Evolutionary conservation across 1,284 basidiomycete genomes (phyloP).

Genomic region (Lignosus rhinocerotis): DNA sequence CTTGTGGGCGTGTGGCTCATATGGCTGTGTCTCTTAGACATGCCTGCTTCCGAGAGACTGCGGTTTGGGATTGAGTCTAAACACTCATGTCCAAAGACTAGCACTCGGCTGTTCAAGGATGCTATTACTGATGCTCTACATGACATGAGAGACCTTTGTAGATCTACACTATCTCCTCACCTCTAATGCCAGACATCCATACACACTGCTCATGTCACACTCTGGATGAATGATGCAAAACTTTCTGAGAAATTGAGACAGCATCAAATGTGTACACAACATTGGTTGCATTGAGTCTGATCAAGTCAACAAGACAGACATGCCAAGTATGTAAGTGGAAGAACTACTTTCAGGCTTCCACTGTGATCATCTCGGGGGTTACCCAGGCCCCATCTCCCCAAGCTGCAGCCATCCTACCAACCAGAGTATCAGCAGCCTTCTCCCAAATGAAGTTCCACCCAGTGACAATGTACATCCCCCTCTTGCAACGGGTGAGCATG

Average conservation of each 20-base stretch:
- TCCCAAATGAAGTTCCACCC: slow-evolving; percentile 55
- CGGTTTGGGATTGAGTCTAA: slow-evolving; percentile 98
- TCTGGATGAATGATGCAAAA: background rate
- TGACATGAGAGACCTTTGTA: slow-evolving; percentile 68
- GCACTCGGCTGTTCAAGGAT: slow-evolving; percentile 71
- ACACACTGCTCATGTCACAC: slow-evolving; percentile 2
- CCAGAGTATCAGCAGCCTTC: slow-evolving; percentile 44
- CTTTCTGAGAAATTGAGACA: background rate
- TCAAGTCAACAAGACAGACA: background rate
- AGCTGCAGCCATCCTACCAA: slow-evolving; percentile 46
- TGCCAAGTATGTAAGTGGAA: background rate
- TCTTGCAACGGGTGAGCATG: slow-evolving; percentile 68
- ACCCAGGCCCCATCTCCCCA: slow-evolving; percentile 45
- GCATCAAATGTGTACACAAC: background rate
- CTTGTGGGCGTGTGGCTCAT: background rate
- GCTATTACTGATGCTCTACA: slow-evolving; percentile 69
- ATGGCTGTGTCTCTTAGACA: slow-evolving; percentile 50
- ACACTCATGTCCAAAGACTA: slow-evolving; percentile 67
- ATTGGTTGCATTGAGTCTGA: too few relatives aligned
- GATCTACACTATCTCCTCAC: slow-evolving; percentile 14
- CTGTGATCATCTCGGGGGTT: slow-evolving; percentile 40
- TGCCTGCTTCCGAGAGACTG: slow-evolving; percentile 78
- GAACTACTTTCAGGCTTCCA: slow-evolving; percentile 18
- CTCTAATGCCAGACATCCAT: slow-evolving; percentile 13
- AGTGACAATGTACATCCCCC: slow-evolving; percentile 66